Conservation (phyloP, 2,329 filamentous ascomycete species). For the Pyrenophora seminiperda region DNA sequence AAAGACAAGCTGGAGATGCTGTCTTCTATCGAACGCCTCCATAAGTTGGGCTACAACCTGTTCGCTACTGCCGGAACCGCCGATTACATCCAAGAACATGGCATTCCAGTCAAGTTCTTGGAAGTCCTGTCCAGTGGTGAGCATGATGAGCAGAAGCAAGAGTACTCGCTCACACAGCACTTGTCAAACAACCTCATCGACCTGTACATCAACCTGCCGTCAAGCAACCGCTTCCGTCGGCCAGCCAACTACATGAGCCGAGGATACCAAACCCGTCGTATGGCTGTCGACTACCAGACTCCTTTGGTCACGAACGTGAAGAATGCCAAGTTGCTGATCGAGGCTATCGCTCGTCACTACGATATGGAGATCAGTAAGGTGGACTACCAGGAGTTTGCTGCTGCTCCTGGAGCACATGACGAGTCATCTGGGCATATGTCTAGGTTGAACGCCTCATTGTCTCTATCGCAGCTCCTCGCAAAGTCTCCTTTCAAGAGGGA, state of each 20-base stretch:
- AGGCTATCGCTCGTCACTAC: slow-evolving; percentile 89
- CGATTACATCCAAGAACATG: slow-evolving; percentile 93
- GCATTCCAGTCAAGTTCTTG: slow-evolving; percentile 88
- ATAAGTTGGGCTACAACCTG: slow-evolving; percentile 90
- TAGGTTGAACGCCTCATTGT: slow-evolving; percentile 61
- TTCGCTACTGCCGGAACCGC: slow-evolving; percentile 96
- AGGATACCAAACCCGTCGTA: slow-evolving; percentile 93
- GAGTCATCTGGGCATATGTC: slow-evolving; percentile 49
- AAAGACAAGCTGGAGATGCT: slow-evolving; percentile 99
- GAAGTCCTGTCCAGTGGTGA: slow-evolving; percentile 71
- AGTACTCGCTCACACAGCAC: slow-evolving; percentile 97
- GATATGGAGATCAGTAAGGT: slow-evolving; percentile 80
- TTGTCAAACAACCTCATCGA: slow-evolving; percentile 97
- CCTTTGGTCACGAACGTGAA: slow-evolving; percentile 98
- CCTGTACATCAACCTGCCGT: slow-evolving; percentile 98
- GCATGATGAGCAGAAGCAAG: slow-evolving; percentile 82
- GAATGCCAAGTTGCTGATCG: slow-evolving; percentile 96
- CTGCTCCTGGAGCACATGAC: slow-evolving; percentile 43
- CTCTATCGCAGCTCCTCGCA: slow-evolving; percentile 73
- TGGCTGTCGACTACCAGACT: slow-evolving; percentile 98
- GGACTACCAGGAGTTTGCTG: slow-evolving; percentile 84
- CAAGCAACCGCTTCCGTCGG: slow-evolving; percentile 93
- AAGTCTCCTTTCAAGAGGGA: slow-evolving; percentile 86
- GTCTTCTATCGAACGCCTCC: slow-evolving; percentile 85
- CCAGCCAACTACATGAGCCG: slow-evolving; percentile 99